Conservation (phyloP, 2,329 filamentous ascomycete genomes). For the Exophiala bonariae region DNA sequence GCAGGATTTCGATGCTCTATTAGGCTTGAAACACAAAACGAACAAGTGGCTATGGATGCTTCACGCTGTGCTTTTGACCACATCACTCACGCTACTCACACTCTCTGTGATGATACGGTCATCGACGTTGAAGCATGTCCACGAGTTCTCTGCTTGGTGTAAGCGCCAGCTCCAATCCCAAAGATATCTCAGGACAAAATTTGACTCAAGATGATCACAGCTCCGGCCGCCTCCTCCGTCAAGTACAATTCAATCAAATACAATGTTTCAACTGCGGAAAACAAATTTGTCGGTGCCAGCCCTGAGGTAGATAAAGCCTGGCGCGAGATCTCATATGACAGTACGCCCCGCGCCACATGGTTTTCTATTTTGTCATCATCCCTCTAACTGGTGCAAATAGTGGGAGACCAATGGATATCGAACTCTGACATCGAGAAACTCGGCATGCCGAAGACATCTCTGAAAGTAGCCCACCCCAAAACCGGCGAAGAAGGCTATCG, state of each 20-base stretch:
- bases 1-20: too few species aligned
- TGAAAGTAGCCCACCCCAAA: slow-evolving; percentile 57
- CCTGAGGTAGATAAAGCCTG: slow-evolving; percentile 59
- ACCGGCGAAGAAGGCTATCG: slow-evolving; percentile 60
- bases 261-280: slow-evolving; percentile 45
- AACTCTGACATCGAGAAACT: slow-evolving; percentile 55
- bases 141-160: slow-evolving; percentile 51
- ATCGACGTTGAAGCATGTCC: slow-evolving; percentile 32
- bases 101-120: slow-evolving; percentile 9
- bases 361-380: neutral
- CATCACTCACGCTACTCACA: slow-evolving; percentile 13
- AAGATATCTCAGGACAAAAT: slow-evolving; percentile 15
- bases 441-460: slow-evolving; percentile 51
- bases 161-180: slow-evolving; percentile 25
- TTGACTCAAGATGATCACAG: slow-evolving; percentile 31
- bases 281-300: slow-evolving; percentile 56
- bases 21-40: neutral
- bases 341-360: neutral
- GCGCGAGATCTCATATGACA: slow-evolving; percentile 55
- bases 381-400: neutral
- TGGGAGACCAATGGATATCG: slow-evolving; percentile 63
- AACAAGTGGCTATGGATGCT: slow-evolving; percentile 16
- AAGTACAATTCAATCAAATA: slow-evolving; percentile 53
- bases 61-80: slow-evolving; percentile 9
- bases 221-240: slow-evolving; percentile 49